These are phyloP conservation scores for Glycyrrhiza uralensis DNA, from an alignment of 306 rosid genomes.

Conservation along the genomic window DNA sequence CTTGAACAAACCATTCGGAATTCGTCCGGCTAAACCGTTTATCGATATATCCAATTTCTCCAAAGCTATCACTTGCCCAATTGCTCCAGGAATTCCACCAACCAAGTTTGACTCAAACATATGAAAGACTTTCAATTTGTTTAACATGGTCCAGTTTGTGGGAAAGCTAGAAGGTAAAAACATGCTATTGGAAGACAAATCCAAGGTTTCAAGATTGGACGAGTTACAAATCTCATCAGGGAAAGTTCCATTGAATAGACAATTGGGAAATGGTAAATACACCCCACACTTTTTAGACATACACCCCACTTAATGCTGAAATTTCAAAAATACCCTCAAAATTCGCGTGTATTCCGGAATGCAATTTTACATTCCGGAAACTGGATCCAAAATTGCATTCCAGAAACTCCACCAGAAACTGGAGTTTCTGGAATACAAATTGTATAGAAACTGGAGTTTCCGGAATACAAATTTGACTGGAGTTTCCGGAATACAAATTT, in stretches of 20 bases:
- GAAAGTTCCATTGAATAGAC: slow-evolving; percentile 41
- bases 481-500: no score
- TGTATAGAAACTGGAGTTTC: no score
- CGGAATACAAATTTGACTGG: no score
- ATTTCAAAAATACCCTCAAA: no score
- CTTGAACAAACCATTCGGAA: slow-evolving; percentile 49
- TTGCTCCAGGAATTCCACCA: slow-evolving; percentile 53
- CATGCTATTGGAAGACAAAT: slow-evolving; percentile 1
- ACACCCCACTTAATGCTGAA: no score
- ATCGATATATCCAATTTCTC: slow-evolving; percentile 40
- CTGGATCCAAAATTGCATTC: no score
- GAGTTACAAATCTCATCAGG: slow-evolving; percentile 57
- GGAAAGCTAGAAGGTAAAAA: slow-evolving; percentile 43
- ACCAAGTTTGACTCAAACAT: slow-evolving; percentile 37
- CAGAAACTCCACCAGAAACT: no score
- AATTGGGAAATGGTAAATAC: no score
- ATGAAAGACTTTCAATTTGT: slow-evolving; percentile 40
- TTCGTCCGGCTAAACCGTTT: slow-evolving; percentile 44
- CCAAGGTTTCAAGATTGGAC: slow-evolving; percentile 48
- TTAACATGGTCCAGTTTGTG: slow-evolving; percentile 40
- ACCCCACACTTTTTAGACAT: no score
- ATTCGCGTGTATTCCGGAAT: no score
- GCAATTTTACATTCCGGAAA: no score
- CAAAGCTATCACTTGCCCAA: slow-evolving; percentile 54
- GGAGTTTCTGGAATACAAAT: no score